Evolutionary conservation across 768 basidiomycete genomes (phyloP).

Genomic region (Boletus tylopilopsis): DNA sequence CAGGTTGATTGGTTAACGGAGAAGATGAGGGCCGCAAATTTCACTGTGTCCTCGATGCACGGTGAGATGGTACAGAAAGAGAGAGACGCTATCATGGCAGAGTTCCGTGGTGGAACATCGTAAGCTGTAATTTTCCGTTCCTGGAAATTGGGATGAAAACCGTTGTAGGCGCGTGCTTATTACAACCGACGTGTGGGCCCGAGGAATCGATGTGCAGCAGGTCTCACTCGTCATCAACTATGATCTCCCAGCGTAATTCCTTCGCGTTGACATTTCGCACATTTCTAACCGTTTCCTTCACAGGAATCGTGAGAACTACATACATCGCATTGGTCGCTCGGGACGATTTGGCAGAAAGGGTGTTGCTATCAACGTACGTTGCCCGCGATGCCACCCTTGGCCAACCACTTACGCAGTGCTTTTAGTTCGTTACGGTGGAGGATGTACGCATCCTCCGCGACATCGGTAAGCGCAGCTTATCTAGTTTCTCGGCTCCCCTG

Average conservation of each 20-base stretch:
- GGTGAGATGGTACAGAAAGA: conserved; percentile 97
- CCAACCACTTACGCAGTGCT: conserved; percentile 14
- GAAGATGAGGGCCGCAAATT: conserved; percentile 98
- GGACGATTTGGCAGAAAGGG: conserved; percentile 99
- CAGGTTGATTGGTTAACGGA: conserved; percentile 98
- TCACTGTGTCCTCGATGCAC: conserved; percentile 95
- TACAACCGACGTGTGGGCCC: conserved; percentile 95
- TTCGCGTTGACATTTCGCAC: conserved; percentile 5
- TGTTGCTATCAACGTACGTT: conserved; percentile 94
- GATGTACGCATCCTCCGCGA: conserved; percentile 96
- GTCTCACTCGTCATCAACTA: conserved; percentile 98
- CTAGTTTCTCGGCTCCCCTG: conserved; percentile 3
- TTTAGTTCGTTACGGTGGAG: conserved; percentile 87
- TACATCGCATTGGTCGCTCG: conserved; percentile 98
- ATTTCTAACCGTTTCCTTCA: conserved; percentile 13
- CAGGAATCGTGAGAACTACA: conserved; percentile 98
- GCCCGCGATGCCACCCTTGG: conserved; percentile 1
- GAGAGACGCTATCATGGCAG: conserved; percentile 94
- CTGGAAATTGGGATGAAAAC: conserved; percentile 5
- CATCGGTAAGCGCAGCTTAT: conserved; percentile 61
- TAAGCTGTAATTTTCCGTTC: conserved; percentile 36
- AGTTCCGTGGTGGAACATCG: conserved; percentile 92
- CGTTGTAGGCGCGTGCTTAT: conserved; percentile 81
- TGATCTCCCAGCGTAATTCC: conserved; percentile 81
- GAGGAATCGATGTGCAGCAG: conserved; percentile 98